These are phyloP conservation scores for Aureobasidium sp. DNA, from an alignment of 2,329 filamentous ascomycete genomes.

Conservation along the genomic window DNA sequence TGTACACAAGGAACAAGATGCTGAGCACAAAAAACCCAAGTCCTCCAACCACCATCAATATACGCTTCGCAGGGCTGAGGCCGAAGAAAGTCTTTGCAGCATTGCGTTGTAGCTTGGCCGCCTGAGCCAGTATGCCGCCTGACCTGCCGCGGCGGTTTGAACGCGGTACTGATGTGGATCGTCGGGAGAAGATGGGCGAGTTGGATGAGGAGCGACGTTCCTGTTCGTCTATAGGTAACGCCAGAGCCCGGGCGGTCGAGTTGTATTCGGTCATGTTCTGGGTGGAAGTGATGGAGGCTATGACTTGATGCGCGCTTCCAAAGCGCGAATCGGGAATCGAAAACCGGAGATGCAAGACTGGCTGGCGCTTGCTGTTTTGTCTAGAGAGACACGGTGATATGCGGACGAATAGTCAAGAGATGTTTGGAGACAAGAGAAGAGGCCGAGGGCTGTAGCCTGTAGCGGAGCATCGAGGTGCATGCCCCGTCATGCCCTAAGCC, in stretches of 20 bases:
- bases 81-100: constrained; percentile 43
- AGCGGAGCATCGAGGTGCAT: neutral
- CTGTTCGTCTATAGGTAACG: constrained; percentile 40
- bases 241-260: constrained; percentile 44
- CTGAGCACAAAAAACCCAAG: constrained; percentile 46
- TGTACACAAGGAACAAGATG: constrained; percentile 67
- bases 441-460: neutral
- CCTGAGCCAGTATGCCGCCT: constrained; percentile 33
- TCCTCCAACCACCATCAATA: constrained; percentile 45
- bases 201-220: constrained; percentile 32
- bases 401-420: neutral
- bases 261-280: constrained; percentile 31
- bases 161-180: constrained; percentile 32
- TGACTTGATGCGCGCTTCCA: neutral
- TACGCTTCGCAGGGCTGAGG: constrained; percentile 53
- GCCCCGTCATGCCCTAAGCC: no score
- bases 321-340: neutral
- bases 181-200: constrained; percentile 43
- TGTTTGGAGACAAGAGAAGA: neutral
- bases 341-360: neutral
- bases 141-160: constrained; percentile 24
- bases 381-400: neutral
- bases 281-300: constrained; percentile 11
- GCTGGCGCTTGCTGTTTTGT: neutral
- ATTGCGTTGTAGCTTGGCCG: constrained; percentile 37